These are phyloP conservation scores for Xylariales sp. DNA, from an alignment of 2,329 filamentous ascomycete genomes.

Conservation along the genomic window DNA sequence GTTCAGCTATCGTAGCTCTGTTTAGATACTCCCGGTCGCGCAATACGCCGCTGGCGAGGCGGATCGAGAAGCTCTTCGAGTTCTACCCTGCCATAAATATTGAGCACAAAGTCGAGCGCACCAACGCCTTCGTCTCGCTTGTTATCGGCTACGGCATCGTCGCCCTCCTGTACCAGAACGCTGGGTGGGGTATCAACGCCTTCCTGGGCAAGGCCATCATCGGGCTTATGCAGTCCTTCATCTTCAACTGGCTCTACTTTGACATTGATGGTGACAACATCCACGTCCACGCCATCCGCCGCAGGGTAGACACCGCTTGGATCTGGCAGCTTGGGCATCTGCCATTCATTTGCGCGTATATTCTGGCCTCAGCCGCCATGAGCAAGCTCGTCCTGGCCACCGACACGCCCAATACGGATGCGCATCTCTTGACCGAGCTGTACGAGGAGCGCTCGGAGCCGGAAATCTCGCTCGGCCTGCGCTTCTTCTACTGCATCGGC, in stretches of 20 bases:
- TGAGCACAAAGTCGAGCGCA: slow-evolving; percentile 61
- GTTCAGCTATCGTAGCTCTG: slow-evolving; percentile 36
- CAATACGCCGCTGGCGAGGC: slow-evolving; percentile 14
- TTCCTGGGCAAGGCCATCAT: slow-evolving; percentile 60
- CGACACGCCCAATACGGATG: slow-evolving; percentile 44
- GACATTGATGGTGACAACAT: slow-evolving; percentile 56
- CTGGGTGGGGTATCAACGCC: slow-evolving; percentile 48
- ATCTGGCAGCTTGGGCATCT: slow-evolving; percentile 54
- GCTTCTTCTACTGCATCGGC: slow-evolving; percentile 63
- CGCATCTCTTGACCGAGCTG: slow-evolving; percentile 43
- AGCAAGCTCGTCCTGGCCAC: slow-evolving; percentile 55
- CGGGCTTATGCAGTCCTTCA: slow-evolving; percentile 52
- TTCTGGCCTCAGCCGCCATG: slow-evolving; percentile 54
- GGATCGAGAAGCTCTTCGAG: slow-evolving; percentile 40
- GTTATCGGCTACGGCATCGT: slow-evolving; percentile 63
- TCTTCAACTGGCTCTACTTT: slow-evolving; percentile 61
- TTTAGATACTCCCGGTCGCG: slow-evolving; percentile 23
- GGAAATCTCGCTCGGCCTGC: slow-evolving; percentile 47
- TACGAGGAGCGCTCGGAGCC: slow-evolving; percentile 45
- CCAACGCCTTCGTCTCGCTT: slow-evolving; percentile 59
- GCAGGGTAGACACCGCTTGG: slow-evolving; percentile 42
- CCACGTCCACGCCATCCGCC: slow-evolving; percentile 56
- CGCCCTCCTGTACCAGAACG: slow-evolving; percentile 55
- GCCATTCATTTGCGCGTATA: slow-evolving; percentile 59
- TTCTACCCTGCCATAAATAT: slow-evolving; percentile 61